Evolutionary conservation across 2,329 filamentous ascomycete genomes (phyloP).

Genomic region (Apiospora saccharicola): DNA sequence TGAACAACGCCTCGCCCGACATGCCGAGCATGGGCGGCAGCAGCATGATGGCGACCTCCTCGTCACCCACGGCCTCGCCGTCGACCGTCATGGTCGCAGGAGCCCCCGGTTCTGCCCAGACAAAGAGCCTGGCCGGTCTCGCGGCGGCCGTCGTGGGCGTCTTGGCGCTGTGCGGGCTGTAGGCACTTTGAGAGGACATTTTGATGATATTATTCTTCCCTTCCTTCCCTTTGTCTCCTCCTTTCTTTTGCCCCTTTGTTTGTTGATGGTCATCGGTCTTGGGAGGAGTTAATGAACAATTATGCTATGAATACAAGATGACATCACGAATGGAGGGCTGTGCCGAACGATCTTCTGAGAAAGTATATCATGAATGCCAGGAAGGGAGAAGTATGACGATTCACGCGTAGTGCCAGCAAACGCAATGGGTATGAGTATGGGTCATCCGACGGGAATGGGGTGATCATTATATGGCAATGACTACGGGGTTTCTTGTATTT

Average conservation of each 20-base stretch:
- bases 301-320: not conserved
- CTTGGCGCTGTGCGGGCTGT: not conserved
- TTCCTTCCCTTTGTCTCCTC: not conserved
- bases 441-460: not conserved
- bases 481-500: not conserved
- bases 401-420: not conserved
- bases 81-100: not conserved
- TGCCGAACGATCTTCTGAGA: not conserved
- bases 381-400: not conserved
- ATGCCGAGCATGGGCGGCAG: slow-evolving; percentile 14
- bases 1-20: not conserved
- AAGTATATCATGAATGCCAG: not conserved
- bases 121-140: not conserved
- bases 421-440: not conserved
- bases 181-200: not conserved
- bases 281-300: not conserved
- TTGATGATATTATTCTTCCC: not conserved
- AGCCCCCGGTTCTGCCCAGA: not conserved
- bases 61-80: slow-evolving; percentile 6
- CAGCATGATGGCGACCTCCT: not conserved
- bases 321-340: not conserved
- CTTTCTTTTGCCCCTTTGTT: not conserved
- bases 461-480: slow-evolving; percentile 6
- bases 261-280: not conserved
- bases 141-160: not conserved